Percentiles rank a stretch among this genome's conserved stretches.
Conservation (phyloP, 352 stramenopile genomes). For the Elongisporangium undulatum region DNA sequence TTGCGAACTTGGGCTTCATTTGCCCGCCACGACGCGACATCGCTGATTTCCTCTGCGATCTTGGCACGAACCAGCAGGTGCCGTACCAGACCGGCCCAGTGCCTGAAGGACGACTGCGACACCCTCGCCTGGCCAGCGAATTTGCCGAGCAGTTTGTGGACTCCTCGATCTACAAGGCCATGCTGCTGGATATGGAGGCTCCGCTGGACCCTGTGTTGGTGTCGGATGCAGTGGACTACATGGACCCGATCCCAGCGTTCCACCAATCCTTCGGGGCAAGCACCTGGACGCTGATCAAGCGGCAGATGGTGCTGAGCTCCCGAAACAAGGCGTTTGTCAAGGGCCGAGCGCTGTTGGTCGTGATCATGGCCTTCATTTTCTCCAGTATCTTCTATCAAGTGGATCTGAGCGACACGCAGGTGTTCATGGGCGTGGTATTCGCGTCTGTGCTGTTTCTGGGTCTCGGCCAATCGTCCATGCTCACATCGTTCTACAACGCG, state of each 20-base stretch:
- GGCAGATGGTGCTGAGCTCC: conserved; percentile 70
- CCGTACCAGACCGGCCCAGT: conserved; percentile 22
- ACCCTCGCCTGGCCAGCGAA: conserved; percentile 27
- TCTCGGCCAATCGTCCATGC: conserved; percentile 67
- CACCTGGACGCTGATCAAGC: conserved; percentile 41
- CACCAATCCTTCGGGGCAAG: conserved; percentile 35
- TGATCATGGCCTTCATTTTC: conserved; percentile 54
- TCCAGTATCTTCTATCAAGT: conserved; percentile 49
- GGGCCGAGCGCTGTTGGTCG: conserved; percentile 37
- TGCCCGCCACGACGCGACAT: conserved; percentile 67
- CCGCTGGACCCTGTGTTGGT: conserved; percentile 90
- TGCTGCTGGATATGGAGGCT: conserved; percentile 75
- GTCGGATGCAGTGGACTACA: conserved; percentile 57
- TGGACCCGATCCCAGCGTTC: conserved; percentile 35
- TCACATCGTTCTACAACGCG: conserved; percentile 76
- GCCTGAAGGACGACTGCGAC: neutral
- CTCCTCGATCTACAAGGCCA: conserved; percentile 30
- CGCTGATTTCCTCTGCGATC: conserved; percentile 89
- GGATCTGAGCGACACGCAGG: conserved; percentile 37
- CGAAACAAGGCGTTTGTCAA: conserved; percentile 51
- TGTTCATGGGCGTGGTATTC: conserved; percentile 83
- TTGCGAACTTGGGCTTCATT: conserved; percentile 60
- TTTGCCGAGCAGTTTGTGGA: conserved; percentile 37
- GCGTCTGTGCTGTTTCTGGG: conserved; percentile 77
- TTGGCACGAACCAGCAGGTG: conserved; percentile 35